Conservation (phyloP, 352 stramenopile species). For the Globisporangium canariense region DNA sequence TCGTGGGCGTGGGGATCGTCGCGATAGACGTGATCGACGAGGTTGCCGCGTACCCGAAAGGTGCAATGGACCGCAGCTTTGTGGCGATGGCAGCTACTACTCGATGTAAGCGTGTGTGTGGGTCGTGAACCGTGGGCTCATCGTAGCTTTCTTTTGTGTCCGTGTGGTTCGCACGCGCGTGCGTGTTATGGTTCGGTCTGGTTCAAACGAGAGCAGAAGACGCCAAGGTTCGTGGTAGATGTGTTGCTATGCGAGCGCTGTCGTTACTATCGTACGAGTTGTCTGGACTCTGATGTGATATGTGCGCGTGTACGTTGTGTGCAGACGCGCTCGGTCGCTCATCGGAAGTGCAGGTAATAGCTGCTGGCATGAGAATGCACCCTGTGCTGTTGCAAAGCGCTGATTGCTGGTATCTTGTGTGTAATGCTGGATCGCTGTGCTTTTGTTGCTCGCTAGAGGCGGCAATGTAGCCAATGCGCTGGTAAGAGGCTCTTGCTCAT, state of each 20-base stretch:
- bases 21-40: conserved; percentile 70
- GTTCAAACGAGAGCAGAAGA: conserved; percentile 33
- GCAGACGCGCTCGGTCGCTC: conserved; percentile 46
- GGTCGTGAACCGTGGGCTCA: background rate
- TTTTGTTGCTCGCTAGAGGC: conserved; percentile 25
- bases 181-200: background rate
- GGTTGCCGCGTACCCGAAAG: conserved; percentile 51
- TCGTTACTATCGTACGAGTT: too few relatives aligned
- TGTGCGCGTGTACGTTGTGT: background rate
- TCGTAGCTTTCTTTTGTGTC: background rate
- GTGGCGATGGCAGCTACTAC: background rate
- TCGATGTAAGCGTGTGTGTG: background rate
- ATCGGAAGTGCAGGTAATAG: conserved; percentile 43
- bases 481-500: conserved; percentile 21
- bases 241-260: background rate
- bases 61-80: conserved; percentile 16
- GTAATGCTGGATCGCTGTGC: background rate
- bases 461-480: conserved; percentile 66
- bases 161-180: background rate
- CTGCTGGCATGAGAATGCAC: background rate
- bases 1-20: conserved; percentile 68
- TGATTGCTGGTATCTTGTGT: background rate
- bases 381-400: background rate
- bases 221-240: conserved; percentile 33
- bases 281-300: background rate